Evolutionary conservation across 2,329 filamentous ascomycete genomes (phyloP).

Genomic region (Cladosporium sp.): DNA sequence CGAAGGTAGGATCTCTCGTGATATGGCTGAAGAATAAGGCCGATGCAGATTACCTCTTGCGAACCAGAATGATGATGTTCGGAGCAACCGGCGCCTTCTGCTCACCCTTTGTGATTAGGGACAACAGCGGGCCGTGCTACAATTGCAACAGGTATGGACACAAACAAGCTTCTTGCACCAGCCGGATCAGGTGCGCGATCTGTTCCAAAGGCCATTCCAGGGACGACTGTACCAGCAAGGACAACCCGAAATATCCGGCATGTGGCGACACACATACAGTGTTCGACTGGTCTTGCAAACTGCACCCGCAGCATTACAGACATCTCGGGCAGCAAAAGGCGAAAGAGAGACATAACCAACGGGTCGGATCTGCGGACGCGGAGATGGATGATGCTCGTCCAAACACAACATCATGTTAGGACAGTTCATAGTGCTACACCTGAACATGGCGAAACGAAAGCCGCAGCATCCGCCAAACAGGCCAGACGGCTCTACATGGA

Average conservation of each 20-base stretch:
- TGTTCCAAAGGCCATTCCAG: neutral
- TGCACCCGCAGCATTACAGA: neutral
- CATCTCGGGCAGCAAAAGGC: neutral
- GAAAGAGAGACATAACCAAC: neutral
- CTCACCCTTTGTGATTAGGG: neutral
- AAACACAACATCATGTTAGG: neutral
- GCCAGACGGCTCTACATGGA: neutral
- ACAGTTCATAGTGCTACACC: neutral
- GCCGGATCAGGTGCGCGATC: neutral
- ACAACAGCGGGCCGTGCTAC: neutral
- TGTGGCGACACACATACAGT: neutral
- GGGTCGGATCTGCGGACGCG: neutral
- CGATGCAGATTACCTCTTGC: neutral
- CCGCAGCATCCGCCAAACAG: neutral
- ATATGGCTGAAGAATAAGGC: neutral
- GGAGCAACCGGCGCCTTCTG: slow-evolving; percentile 1
- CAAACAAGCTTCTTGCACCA: slow-evolving; percentile 2
- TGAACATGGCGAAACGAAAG: neutral
- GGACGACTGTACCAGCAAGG: neutral
- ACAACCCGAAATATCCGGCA: neutral
- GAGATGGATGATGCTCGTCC: neutral
- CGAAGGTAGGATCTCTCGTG: neutral
- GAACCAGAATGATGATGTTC: neutral
- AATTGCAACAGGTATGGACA: slow-evolving; percentile 3
- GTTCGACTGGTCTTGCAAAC: neutral